A percentile compares a stretch with the other conserved stretches of the same genome.
phyloP scores from a whole-genome alignment of 2,329 filamentous ascomycete species.

The Coniochaeta sp. region DNA sequence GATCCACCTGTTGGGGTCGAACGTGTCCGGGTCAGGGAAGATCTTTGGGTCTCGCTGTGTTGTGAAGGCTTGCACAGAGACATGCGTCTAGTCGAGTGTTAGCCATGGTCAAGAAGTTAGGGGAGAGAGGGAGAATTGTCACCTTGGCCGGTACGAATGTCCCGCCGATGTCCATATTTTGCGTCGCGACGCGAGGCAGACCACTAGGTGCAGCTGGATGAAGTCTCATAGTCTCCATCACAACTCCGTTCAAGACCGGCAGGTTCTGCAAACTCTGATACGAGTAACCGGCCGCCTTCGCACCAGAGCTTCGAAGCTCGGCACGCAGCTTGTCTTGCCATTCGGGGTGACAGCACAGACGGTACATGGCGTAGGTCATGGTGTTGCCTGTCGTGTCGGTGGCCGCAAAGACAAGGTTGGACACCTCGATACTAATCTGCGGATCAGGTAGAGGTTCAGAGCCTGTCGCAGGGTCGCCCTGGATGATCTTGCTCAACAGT shows the following conservation, averaged over 20 bases:
- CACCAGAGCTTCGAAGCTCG: slow-evolving; percentile 5
- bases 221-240: slow-evolving; percentile 9
- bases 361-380: slow-evolving; percentile 10
- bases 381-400: slow-evolving; percentile 12
- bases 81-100: slow-evolving; percentile 6
- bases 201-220: slow-evolving; percentile 8
- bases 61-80: slow-evolving; percentile 10
- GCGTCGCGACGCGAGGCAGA: slow-evolving; percentile 7
- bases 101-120: not conserved
- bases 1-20: slow-evolving; percentile 11
- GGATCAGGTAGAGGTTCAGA: slow-evolving; percentile 8
- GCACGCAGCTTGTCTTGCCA: slow-evolving; percentile 11
- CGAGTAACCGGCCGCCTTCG: not conserved
- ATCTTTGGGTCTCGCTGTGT: slow-evolving; percentile 8
- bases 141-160: not conserved
- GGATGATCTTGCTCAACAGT: slow-evolving; percentile 11
- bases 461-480: slow-evolving; percentile 5
- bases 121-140: not conserved
- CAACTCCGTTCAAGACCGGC: slow-evolving; percentile 8
- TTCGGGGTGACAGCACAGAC: slow-evolving; percentile 6
- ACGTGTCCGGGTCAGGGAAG: slow-evolving; percentile 12
- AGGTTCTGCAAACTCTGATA: slow-evolving; percentile 6
- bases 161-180: slow-evolving; percentile 1
- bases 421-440: slow-evolving; percentile 10
- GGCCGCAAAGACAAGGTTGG: slow-evolving; percentile 11